Base-by-base conservation (phyloP, 2,329 filamentous ascomycete genomes). In the Elsinoe ampelina region DNA sequence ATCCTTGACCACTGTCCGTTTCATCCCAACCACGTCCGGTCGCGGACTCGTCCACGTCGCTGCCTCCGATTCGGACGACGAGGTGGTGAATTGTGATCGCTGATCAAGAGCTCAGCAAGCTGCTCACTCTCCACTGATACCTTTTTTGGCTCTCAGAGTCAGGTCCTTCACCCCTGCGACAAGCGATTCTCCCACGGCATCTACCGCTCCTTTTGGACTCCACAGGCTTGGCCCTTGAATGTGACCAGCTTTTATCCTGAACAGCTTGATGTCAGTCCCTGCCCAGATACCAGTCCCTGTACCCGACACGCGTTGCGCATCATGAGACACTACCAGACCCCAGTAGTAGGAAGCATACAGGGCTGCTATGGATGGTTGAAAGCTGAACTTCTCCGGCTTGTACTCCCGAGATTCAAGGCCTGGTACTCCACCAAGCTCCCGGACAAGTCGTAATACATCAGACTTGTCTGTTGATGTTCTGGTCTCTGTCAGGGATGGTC, bases 281-380 rank as follows among this genome's bases (percentile, higher is more conserved):
- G 92, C 96, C 92, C 93, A 98, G 1, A 96, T 84, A 6, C 93
- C 92, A 32, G 91, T 64, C 30, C 64, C 88, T 1, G 88, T 91
- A 30, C 91, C 91, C 67, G 86, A 91, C 0, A 86, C 82, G 26
- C 92, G 82, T 58, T 90, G 83, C 84, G 95, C 89, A 73, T 98
- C 93, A 64, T 84, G 85, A 26, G 87, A 84, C 69, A 96, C 97
- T 55, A 96, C 83, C 64, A 96, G 88, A 13, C 89, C 85, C 93
- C 93, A 98, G 57, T 59, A 61, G 58, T 8, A 98, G 77, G 11
- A 97, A 77, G 4, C 89, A 92, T 71, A 96, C 89, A 70, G 97
- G 96, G 93, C 93, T 97, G 50, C 91, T 92, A 52, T 97, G 77
- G 0, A 89, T 87, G 89, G 85, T 67, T 96, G 91, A 13, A 93